Percentiles rank a stretch among this genome's conserved stretches.
Conservation (phyloP, 1,284 basidiomycete species). For the Fistulinella cinereoalba region DNA sequence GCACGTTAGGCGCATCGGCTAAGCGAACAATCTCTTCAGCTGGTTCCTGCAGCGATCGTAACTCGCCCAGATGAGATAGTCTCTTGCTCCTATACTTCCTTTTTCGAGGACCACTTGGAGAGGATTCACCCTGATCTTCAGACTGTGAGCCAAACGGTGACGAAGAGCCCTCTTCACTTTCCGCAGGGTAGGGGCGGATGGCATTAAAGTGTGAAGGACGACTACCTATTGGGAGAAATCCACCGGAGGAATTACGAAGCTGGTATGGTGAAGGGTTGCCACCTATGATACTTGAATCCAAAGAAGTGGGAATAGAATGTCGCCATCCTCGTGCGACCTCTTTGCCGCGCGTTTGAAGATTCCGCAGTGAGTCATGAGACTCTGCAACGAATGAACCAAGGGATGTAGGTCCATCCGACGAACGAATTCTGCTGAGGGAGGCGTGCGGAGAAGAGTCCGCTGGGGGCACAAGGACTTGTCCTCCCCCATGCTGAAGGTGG, state of each 20-base stretch:
- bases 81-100: slow-evolving; percentile 8
- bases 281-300: slow-evolving; percentile 35
- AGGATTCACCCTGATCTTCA: slow-evolving; percentile 40
- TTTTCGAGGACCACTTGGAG: slow-evolving; percentile 17
- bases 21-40: slow-evolving; percentile 8
- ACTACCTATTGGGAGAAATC: slow-evolving; percentile 43
- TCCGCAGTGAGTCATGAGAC: slow-evolving; percentile 41
- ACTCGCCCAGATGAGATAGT: slow-evolving; percentile 3
- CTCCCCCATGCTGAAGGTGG: slow-evolving; percentile 11
- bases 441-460: slow-evolving; percentile 41
- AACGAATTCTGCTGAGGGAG: slow-evolving; percentile 40
- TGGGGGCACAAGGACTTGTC: slow-evolving; percentile 25
- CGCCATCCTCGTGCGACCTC: slow-evolving; percentile 40
- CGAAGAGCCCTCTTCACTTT: slow-evolving; percentile 48
- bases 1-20: slow-evolving; percentile 4
- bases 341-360: slow-evolving; percentile 45
- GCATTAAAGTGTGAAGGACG: slow-evolving; percentile 40
- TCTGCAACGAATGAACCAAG: slow-evolving; percentile 46
- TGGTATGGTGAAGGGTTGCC: slow-evolving; percentile 37
- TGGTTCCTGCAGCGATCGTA: slow-evolving; percentile 17
- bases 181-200: slow-evolving; percentile 35
- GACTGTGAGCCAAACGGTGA: slow-evolving; percentile 49
- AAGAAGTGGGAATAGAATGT: slow-evolving; percentile 27
- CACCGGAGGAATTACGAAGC: slow-evolving; percentile 25
- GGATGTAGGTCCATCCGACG: slow-evolving; percentile 48